Conservation (phyloP, 2,329 filamentous ascomycete species). For the Phyllosticta citriasiana region DNA sequence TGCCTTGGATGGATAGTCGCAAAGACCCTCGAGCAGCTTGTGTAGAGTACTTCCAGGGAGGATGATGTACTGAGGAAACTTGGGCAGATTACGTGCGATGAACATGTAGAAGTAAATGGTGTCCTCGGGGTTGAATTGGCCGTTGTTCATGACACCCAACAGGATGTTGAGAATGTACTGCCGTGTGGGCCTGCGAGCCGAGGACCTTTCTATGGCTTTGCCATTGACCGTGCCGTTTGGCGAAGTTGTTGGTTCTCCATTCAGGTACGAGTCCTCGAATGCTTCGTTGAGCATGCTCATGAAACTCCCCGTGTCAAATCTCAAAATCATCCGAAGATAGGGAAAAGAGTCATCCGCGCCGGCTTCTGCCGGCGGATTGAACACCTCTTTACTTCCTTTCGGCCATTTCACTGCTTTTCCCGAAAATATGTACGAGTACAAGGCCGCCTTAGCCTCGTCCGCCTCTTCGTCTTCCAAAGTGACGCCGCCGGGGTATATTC, state of each 20-base stretch:
- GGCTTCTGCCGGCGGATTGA: slow-evolving; percentile 43
- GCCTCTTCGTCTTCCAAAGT: slow-evolving; percentile 63
- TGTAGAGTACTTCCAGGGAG: slow-evolving; percentile 79
- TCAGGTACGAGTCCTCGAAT: slow-evolving; percentile 90
- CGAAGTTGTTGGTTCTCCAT: slow-evolving; percentile 60
- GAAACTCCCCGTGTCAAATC: slow-evolving; percentile 84
- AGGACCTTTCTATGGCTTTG: slow-evolving; percentile 16
- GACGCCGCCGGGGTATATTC: slow-evolving; percentile 82
- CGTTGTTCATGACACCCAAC: slow-evolving; percentile 75
- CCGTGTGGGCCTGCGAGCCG: slow-evolving; percentile 52
- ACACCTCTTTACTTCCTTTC: slow-evolving; percentile 48
- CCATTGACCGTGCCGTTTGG: slow-evolving; percentile 38
- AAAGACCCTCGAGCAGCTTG: slow-evolving; percentile 70
- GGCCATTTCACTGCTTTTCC: slow-evolving; percentile 71
- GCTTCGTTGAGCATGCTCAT: slow-evolving; percentile 94
- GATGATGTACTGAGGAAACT: slow-evolving; percentile 91
- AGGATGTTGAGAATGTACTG: slow-evolving; percentile 90
- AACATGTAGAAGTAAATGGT: slow-evolving; percentile 98
- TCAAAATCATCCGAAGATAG: slow-evolving; percentile 72
- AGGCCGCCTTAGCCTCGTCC: slow-evolving; percentile 67
- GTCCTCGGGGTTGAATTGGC: slow-evolving; percentile 67
- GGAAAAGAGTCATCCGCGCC: slow-evolving; percentile 62
- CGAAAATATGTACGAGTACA: slow-evolving; percentile 92
- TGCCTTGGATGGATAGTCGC: slow-evolving; percentile 69
- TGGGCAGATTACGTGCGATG: slow-evolving; percentile 86